A percentile compares a stretch with the other conserved stretches of the same genome.
phyloP scores from a whole-genome alignment of 1,139 yeast genomes.

The Blastobotrys indianensis region DNA sequence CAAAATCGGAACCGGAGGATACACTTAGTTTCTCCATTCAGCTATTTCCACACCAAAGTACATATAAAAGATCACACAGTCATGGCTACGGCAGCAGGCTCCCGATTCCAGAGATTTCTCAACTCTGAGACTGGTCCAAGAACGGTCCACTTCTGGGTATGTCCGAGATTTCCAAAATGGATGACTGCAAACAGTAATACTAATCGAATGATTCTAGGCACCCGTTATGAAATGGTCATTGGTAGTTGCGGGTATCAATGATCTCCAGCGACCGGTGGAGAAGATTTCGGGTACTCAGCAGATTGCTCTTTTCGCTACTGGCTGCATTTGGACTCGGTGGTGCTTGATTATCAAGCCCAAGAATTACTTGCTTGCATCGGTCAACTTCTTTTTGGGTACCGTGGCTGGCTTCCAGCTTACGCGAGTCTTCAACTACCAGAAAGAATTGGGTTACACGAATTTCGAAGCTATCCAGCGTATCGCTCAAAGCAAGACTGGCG shows the following conservation, averaged over 20 bases:
- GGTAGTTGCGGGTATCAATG: constrained; percentile 85
- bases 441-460: constrained; percentile 44
- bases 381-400: constrained; percentile 85
- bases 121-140: constrained; percentile 90
- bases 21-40: background rate
- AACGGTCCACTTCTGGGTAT: constrained; percentile 91
- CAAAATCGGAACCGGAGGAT: no score
- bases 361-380: constrained; percentile 82
- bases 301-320: constrained; percentile 83
- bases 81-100: constrained; percentile 44
- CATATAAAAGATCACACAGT: constrained; percentile 3
- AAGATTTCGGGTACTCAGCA: constrained; percentile 89
- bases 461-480: constrained; percentile 54
- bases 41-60: background rate
- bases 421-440: constrained; percentile 64
- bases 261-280: constrained; percentile 85
- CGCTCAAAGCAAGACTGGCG: constrained; percentile 40
- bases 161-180: background rate
- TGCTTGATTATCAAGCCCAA: constrained; percentile 88
- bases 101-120: constrained; percentile 57
- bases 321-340: constrained; percentile 98
- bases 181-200: constrained; percentile 1
- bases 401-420: constrained; percentile 83
- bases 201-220: constrained; percentile 33
- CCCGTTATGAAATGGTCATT: constrained; percentile 71